Evolutionary conservation across 306 rosid genomes (phyloP).

Genomic region (Potentilla sterilis): DNA sequence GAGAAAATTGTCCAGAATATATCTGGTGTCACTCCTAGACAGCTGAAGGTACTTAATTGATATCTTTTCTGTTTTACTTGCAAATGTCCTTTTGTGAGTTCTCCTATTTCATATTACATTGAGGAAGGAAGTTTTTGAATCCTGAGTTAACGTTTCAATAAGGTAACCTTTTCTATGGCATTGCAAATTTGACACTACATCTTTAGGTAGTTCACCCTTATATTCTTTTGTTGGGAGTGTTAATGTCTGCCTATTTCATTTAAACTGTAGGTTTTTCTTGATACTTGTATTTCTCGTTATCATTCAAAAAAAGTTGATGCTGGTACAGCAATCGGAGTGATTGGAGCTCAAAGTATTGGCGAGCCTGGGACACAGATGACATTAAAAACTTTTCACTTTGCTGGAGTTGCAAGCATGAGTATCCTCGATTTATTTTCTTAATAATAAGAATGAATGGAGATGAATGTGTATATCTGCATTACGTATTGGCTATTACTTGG

Average conservation of each 20-base stretch:
- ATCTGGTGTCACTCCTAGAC: constrained; percentile 62
- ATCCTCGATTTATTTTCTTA: constrained; percentile 48
- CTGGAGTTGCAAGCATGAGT: constrained; percentile 99
- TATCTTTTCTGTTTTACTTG: constrained; percentile 11
- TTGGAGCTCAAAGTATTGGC: constrained; percentile 99
- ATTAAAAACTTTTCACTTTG: constrained; percentile 91
- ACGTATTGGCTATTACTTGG: constrained; percentile 18
- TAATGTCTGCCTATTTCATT: neutral
- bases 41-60: constrained; percentile 62
- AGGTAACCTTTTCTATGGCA: neutral
- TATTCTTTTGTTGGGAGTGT: neutral
- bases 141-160: neutral
- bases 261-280: constrained; percentile 59
- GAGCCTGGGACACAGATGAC: constrained; percentile 99
- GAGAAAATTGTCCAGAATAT: constrained; percentile 53
- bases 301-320: constrained; percentile 68
- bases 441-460: constrained; percentile 8
- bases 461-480: constrained; percentile 15
- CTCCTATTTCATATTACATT: neutral
- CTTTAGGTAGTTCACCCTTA: neutral
- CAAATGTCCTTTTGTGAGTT: neutral
- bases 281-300: constrained; percentile 84
- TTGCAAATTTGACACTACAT: neutral
- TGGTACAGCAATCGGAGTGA: constrained; percentile 92
- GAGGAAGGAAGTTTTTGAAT: neutral